These are phyloP conservation scores for Boletellus sp. DNA, from an alignment of 768 basidiomycete genomes.

Conservation along the genomic window DNA sequence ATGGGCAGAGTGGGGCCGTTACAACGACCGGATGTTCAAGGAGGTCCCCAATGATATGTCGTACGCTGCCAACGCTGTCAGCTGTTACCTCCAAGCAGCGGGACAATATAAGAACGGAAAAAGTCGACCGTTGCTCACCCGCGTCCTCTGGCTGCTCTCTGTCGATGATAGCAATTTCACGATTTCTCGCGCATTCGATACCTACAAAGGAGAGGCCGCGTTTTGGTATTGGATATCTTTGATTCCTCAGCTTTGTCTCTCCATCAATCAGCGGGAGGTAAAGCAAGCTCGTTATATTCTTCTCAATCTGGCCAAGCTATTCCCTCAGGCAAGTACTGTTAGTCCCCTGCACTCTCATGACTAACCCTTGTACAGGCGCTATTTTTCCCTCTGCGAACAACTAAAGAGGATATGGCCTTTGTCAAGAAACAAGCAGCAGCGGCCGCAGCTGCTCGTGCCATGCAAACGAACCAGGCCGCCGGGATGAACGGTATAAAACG, in stretches of 20 bases:
- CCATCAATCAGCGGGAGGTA: constrained; percentile 87
- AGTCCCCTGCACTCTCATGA: neutral
- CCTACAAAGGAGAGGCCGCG: constrained; percentile 93
- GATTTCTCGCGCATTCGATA: constrained; percentile 82
- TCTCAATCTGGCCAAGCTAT: constrained; percentile 83
- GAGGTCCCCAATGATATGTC: constrained; percentile 70
- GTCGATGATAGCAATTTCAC: constrained; percentile 76
- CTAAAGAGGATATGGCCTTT: constrained; percentile 62
- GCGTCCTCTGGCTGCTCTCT: constrained; percentile 95
- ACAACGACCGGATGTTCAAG: constrained; percentile 90
- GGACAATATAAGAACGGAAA: constrained; percentile 93
- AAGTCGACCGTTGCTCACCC: constrained; percentile 83
- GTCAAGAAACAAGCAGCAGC: constrained; percentile 42
- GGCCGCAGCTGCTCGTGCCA: constrained; percentile 31
- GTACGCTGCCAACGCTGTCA: constrained; percentile 87
- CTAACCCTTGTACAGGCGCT: constrained; percentile 57
- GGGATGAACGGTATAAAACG: constrained; percentile 28
- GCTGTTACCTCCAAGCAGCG: constrained; percentile 96
- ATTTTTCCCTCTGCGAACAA: constrained; percentile 92
- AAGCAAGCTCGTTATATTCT: constrained; percentile 90
- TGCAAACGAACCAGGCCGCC: constrained; percentile 33
- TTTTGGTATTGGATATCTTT: constrained; percentile 99
- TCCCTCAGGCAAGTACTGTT: constrained; percentile 71
- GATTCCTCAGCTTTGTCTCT: constrained; percentile 89
- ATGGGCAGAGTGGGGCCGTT: constrained; percentile 98